Evolutionary conservation across 139 green algal genomes (phyloP).

Genomic region (Axilococcus clingmanii): DNA sequence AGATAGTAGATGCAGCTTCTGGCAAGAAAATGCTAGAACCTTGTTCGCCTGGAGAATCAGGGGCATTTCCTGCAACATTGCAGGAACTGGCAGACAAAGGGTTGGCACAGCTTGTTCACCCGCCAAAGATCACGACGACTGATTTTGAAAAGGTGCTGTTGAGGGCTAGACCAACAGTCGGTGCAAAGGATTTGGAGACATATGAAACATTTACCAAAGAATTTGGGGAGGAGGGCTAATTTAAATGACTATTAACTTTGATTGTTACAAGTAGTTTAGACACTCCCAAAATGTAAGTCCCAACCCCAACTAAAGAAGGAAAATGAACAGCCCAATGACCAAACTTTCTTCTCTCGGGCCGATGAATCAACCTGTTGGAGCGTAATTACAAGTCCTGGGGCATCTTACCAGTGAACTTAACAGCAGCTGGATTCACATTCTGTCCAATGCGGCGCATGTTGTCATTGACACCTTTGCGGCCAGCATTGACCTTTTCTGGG

Average conservation of each 20-base stretch:
- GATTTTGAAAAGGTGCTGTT: slow-evolving; percentile 86
- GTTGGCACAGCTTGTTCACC: slow-evolving; percentile 34
- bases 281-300: too few species aligned
- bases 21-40: slow-evolving; percentile 42
- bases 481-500: slow-evolving; percentile 98
- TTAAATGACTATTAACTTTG: slow-evolving; percentile 1
- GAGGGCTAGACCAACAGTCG: slow-evolving; percentile 85
- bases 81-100: slow-evolving; percentile 67
- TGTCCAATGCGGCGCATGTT: slow-evolving; percentile 91
- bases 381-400: slow-evolving; percentile 10
- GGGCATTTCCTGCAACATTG: slow-evolving; percentile 54
- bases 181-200: slow-evolving; percentile 66
- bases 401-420: slow-evolving; percentile 90
- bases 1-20: not conserved
- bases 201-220: slow-evolving; percentile 91
- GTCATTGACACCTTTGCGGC: slow-evolving; percentile 72
- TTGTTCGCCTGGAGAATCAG: slow-evolving; percentile 65
- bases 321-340: too few species aligned
- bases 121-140: slow-evolving; percentile 64
- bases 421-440: slow-evolving; percentile 56
- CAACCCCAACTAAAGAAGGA: too few species aligned
- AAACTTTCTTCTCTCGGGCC: too few species aligned
- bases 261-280: not conserved
- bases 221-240: slow-evolving; percentile 87
- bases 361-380: too few species aligned